A percentile compares a stretch with the other conserved stretches of the same genome.
phyloP scores from a whole-genome alignment of 768 basidiomycete genomes.

The Tulasnella sp. region DNA sequence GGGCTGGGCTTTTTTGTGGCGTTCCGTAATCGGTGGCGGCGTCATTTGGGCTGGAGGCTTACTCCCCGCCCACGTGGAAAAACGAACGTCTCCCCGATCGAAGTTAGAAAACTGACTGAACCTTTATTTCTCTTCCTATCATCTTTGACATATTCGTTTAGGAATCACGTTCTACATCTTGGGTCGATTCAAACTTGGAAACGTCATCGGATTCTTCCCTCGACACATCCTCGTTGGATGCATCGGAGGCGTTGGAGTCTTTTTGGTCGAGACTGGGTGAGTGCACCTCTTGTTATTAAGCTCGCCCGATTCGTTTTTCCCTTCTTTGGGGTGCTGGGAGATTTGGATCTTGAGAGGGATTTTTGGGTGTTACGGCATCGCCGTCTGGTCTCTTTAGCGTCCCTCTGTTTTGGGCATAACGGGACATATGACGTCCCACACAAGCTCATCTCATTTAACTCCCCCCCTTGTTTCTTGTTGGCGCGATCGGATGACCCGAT shows the following conservation, averaged over 20 bases:
- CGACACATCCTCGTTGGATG: conserved; percentile 94
- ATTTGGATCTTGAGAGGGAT: background rate
- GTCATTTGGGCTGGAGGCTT: background rate
- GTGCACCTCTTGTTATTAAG: conserved; percentile 24
- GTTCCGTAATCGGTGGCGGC: background rate
- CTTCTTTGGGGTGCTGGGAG: background rate
- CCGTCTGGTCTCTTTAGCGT: background rate
- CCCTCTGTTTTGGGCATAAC: background rate
- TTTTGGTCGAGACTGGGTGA: conserved; percentile 83
- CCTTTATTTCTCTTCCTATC: background rate
- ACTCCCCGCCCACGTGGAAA: background rate
- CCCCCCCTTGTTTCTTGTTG: background rate
- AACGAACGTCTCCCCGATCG: background rate
- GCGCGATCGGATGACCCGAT: background rate
- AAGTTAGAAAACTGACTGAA: background rate
- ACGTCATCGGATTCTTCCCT: conserved; percentile 90
- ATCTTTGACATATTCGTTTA: conserved; percentile 27
- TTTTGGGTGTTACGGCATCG: background rate
- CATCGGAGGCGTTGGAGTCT: conserved; percentile 94
- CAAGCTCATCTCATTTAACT: background rate
- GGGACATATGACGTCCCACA: background rate
- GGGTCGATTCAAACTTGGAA: conserved; percentile 73
- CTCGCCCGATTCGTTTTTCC: background rate
- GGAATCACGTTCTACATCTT: conserved; percentile 80
- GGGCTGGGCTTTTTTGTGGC: background rate